Conservation (phyloP, 75 land plant species). For the Picea glauca region DNA sequence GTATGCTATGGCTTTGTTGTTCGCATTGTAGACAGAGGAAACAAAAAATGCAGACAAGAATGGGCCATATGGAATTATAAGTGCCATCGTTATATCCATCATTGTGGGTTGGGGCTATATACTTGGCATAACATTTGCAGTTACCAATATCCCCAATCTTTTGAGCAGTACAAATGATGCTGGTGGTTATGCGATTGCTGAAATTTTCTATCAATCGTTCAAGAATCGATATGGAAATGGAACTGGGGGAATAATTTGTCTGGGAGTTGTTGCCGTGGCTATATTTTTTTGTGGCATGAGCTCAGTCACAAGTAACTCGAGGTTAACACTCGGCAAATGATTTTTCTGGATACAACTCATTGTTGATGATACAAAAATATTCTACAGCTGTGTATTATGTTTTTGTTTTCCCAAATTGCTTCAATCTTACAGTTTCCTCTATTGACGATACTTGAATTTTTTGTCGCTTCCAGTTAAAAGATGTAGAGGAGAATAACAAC, state of each 20-base stretch:
- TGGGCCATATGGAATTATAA: constrained; percentile 88
- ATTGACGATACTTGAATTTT: neutral
- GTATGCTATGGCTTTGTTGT: neutral
- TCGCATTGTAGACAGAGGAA: constrained; percentile 70
- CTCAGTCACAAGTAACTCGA: constrained; percentile 90
- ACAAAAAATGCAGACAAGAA: constrained; percentile 82
- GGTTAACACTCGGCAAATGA: constrained; percentile 27
- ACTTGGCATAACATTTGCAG: constrained; percentile 81
- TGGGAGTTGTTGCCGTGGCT: constrained; percentile 75
- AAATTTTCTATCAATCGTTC: constrained; percentile 77
- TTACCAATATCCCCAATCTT: constrained; percentile 53
- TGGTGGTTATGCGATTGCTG: constrained; percentile 89
- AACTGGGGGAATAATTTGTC: constrained; percentile 62
- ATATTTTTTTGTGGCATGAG: constrained; percentile 96
- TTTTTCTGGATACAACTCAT: neutral
- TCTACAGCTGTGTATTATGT: neutral
- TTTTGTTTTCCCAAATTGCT: neutral
- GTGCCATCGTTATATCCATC: constrained; percentile 59
- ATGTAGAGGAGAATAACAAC: neutral
- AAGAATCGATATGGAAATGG: constrained; percentile 78
- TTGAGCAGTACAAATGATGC: constrained; percentile 66
- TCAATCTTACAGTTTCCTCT: neutral
- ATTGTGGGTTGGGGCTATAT: no score
- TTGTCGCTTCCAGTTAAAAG: neutral
- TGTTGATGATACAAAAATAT: neutral